Evolutionary conservation across 75 land plant species (phyloP), one percentile per base, ranked within the genome.

Genomic region (Gnetum montanum): DNA sequence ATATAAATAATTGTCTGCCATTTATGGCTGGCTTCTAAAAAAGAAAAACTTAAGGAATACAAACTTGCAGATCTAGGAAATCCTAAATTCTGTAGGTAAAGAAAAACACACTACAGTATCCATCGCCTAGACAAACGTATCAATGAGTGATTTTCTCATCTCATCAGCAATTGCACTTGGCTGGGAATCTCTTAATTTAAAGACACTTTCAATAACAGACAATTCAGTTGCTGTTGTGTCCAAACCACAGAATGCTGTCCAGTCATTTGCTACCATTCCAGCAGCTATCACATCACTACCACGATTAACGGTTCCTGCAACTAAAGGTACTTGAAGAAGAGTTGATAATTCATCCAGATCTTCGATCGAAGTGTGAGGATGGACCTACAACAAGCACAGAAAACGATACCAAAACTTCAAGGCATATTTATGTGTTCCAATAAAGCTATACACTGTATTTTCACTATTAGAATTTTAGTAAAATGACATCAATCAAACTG

Each of bases 141-240:
- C 97, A 29, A 88, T 88, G 45, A 92, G 66, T 8, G 97, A 92
- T 36, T 86, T 86, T 35, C 86, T 79, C 89, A 92, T 92, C 69
- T 92, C 97, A 52, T 88, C 75, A 2, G 84, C 83, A 61, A 88
- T 81, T 31, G 88, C 65, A 46, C 73, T 84, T 7, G 97, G 97
- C 34, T 84, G 88, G 22, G 97, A 75, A 65, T 84, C 94, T 31
- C 97, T 68, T 60, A 92, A 57, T 56, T 92, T 88, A 82, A 88
- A 93, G 8, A 85, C 81, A 38, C 84, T 88, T 57, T 93, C 98
- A 36, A 93, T 79, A 1, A 92, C 88, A 25, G 89, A 88, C 23
- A 92, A 80, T 57, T 92, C 93, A 3, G 97, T 87, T 12, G 97
- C 94, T 24, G 94, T 92, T 33, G 97, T 92, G 75, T 92, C 97